Evolutionary conservation across 352 stramenopile genomes (phyloP).

Genomic region (Pythium guiyangense): DNA sequence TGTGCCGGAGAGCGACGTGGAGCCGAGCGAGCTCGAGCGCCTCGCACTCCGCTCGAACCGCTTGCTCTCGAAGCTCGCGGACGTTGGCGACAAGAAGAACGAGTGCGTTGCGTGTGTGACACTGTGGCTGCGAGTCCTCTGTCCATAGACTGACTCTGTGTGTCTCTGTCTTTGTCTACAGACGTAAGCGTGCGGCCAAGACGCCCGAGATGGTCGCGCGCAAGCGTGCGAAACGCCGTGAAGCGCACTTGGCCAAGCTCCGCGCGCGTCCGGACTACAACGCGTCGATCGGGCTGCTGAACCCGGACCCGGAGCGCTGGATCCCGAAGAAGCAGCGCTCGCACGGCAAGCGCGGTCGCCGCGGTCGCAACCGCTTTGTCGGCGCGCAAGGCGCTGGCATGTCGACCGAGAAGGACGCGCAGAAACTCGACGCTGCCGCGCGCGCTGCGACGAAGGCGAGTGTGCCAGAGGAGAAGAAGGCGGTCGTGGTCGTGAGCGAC

Average conservation of each 20-base stretch:
- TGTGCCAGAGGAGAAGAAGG: constrained; percentile 47
- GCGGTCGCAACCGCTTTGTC: constrained; percentile 79
- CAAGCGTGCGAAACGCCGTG: constrained; percentile 69
- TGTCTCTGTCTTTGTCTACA: constrained; percentile 14
- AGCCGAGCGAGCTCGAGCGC: constrained; percentile 64
- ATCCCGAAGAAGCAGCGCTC: constrained; percentile 84
- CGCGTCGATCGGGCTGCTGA: constrained; percentile 66
- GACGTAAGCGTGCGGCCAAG: constrained; percentile 67
- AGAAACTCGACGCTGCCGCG: constrained; percentile 77
- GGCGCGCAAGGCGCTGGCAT: constrained; percentile 75
- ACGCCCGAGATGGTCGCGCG: constrained; percentile 64
- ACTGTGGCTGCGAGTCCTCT: no score
- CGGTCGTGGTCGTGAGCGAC: constrained; percentile 46
- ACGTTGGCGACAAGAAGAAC: constrained; percentile 70
- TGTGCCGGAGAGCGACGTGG: constrained; percentile 44
- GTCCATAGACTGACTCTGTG: neutral
- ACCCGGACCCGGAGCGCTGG: constrained; percentile 78
- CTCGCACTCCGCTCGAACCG: constrained; percentile 56
- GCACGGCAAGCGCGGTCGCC: constrained; percentile 66
- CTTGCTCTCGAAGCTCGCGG: constrained; percentile 55
- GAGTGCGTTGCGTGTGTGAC: constrained; percentile 43
- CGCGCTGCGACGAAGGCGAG: constrained; percentile 67
- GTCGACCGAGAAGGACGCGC: constrained; percentile 74
- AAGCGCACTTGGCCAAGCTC: constrained; percentile 56
- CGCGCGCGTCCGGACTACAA: constrained; percentile 70